phyloP scores from a whole-genome alignment of 2,329 filamentous ascomycete species.

The Cladobotryum protrusum region DNA sequence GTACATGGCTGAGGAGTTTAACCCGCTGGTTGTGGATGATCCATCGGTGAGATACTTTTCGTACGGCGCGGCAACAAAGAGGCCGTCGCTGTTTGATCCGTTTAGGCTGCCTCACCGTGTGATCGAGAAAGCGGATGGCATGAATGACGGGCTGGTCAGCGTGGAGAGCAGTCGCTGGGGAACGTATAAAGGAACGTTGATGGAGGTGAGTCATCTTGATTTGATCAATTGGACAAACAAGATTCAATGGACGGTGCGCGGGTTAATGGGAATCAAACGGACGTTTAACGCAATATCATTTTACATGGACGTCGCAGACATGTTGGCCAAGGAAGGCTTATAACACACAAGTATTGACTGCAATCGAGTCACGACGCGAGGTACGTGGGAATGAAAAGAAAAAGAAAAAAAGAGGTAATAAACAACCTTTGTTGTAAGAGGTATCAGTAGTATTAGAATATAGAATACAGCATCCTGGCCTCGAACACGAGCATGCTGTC shows the following conservation, averaged over 20 bases:
- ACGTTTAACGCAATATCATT: conserved; percentile 64
- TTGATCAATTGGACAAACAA: conserved; percentile 64
- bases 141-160: conserved; percentile 64
- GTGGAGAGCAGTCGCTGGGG: conserved; percentile 58
- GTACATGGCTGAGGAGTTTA: conserved; percentile 56
- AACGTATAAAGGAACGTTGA: conserved; percentile 56
- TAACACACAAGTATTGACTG: conserved; percentile 12
- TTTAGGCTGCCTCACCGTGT: conserved; percentile 50
- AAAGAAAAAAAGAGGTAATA: not conserved
- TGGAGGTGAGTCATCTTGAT: conserved; percentile 57
- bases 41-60: conserved; percentile 53
- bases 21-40: conserved; percentile 49
- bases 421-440: conserved; percentile 13
- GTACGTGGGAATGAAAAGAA: not conserved
- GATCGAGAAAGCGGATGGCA: conserved; percentile 46
- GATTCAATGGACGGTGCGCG: conserved; percentile 47
- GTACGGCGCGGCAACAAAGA: conserved; percentile 48
- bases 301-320: conserved; percentile 60
- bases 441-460: conserved; percentile 19
- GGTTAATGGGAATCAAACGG: conserved; percentile 45
- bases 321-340: conserved; percentile 62
- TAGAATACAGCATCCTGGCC: conserved; percentile 21
- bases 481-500: conserved; percentile 14
- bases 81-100: conserved; percentile 55
- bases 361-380: not conserved